A percentile compares a stretch with the other conserved stretches of the same genome.
Evolutionary conservation across 2,329 filamentous ascomycete genomes (phyloP).

Genomic region (Xylaria sp.): DNA sequence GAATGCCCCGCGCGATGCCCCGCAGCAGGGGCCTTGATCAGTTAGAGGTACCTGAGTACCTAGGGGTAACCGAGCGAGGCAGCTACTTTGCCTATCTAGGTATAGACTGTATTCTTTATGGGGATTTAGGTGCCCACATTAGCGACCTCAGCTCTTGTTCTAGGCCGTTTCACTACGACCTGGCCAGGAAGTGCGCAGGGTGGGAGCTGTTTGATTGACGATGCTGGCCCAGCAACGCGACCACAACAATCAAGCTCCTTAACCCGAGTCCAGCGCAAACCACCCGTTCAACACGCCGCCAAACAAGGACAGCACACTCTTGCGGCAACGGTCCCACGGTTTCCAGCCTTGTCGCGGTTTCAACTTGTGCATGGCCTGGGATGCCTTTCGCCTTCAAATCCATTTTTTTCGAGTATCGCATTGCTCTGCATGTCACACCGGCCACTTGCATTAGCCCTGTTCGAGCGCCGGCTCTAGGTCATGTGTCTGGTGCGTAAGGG

Average conservation of each 20-base stretch:
- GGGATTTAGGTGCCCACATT: too few species aligned
- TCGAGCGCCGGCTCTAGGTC: constrained; percentile 1
- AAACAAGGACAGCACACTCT: neutral
- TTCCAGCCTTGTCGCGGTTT: neutral
- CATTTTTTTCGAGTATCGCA: neutral
- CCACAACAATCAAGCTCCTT: constrained; percentile 18
- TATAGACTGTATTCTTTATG: too few species aligned
- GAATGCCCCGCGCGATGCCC: constrained; percentile 12
- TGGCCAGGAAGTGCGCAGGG: neutral
- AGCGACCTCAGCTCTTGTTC: neutral
- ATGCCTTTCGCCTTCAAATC: neutral
- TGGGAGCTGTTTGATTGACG: neutral
- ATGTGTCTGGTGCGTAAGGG: constrained; percentile 6
- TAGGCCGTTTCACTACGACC: neutral
- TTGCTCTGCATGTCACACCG: constrained; percentile 6
- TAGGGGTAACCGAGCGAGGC: too few species aligned
- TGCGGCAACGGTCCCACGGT: neutral
- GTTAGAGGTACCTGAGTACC: neutral
- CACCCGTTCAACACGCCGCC: neutral
- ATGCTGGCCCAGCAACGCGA: constrained; percentile 31
- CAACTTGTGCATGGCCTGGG: neutral
- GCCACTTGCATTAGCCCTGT: constrained; percentile 5
- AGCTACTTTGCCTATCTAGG: too few species aligned
- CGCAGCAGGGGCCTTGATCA: neutral
- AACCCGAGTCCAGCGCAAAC: neutral